phyloP scores from a whole-genome alignment of 768 basidiomycete genomes.

The Phaeolepiota aurea region DNA sequence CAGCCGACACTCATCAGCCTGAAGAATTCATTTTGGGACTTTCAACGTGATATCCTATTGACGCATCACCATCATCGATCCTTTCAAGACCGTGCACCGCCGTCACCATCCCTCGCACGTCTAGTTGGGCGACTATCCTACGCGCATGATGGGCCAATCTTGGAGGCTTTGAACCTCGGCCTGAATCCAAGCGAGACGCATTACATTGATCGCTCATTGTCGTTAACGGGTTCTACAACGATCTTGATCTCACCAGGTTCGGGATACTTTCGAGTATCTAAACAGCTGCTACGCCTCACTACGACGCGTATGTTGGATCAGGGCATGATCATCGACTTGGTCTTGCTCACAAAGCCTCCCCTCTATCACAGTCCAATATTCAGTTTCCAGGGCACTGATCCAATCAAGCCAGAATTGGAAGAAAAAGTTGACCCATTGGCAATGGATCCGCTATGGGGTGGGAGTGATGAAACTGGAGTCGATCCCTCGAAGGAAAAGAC shows the following conservation, averaged over 20 bases:
- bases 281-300: slow-evolving; percentile 81
- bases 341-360: slow-evolving; percentile 85
- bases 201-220: slow-evolving; percentile 91
- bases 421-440: slow-evolving; percentile 37
- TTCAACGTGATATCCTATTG: slow-evolving; percentile 85
- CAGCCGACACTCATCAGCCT: slow-evolving; percentile 77
- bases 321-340: slow-evolving; percentile 83
- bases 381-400: slow-evolving; percentile 69
- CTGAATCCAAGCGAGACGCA: slow-evolving; percentile 91
- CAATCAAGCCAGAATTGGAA: slow-evolving; percentile 36
- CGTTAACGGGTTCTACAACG: slow-evolving; percentile 77
- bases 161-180: slow-evolving; percentile 90
- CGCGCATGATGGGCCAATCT: slow-evolving; percentile 92
- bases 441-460: slow-evolving; percentile 71
- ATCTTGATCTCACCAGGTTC: slow-evolving; percentile 90
- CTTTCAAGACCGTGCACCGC: slow-evolving; percentile 34
- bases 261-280: slow-evolving; percentile 88
- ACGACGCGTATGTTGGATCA: slow-evolving; percentile 92
- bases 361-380: slow-evolving; percentile 92
- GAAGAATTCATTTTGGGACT: slow-evolving; percentile 85
- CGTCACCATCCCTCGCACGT: slow-evolving; percentile 48
- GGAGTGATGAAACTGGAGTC: slow-evolving; percentile 37
- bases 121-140: slow-evolving; percentile 73
- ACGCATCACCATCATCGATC: slow-evolving; percentile 84
- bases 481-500: slow-evolving; percentile 37